Evolutionary conservation across 2,329 filamentous ascomycete species (phyloP), one percentile per base, ranked within the genome.

Genomic region (Colletotrichum sidae): DNA sequence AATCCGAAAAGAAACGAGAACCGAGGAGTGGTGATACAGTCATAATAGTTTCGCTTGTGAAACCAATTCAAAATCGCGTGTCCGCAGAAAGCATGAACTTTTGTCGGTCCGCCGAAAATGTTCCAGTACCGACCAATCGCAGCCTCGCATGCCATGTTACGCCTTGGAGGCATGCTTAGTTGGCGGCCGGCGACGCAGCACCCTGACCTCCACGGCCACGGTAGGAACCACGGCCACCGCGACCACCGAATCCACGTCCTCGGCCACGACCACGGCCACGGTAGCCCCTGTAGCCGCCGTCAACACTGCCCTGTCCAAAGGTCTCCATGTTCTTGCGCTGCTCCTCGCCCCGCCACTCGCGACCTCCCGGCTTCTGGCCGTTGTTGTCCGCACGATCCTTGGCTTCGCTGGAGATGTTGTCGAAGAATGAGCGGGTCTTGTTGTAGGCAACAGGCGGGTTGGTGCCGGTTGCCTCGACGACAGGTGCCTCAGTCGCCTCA

Each of bases 311-410:
- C 77, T 98, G 94, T 8, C 96, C 96, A 71, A 99, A 99, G 0
- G 96, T 99, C 80, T 99, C 96, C 74, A 99, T 92, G 76, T 98
- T 98, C 81, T 93, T 94, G 77, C 91, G 93, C 76, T 97, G 92
- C 77, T 98, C 96, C 77, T 98, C 94, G 44, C 90, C 91, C 58
- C 96, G 90, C 89, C 96, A 96, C 76, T 97, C 93, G 52, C 92
- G 89, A 38, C 93, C 94, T 62, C 91, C 90, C n/a, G 88, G 84
- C 75, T 89, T 88, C 68, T 88, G 86, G 5, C 85, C 86, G 46
- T 83, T 84, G 44, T 89, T 90, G 67, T 95, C 92, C 55, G 92
- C 89, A 47, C 96, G 89, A 70, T 99, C 96, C 77, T 92, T 96
- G 68, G 92, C 87, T 76, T 99, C 96, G 70, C 93, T 97, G 1